A percentile compares a stretch with the other conserved stretches of the same genome.
Conservation (phyloP, 1,139 yeast genomes). For the Suhomyces guaymorum region DNA sequence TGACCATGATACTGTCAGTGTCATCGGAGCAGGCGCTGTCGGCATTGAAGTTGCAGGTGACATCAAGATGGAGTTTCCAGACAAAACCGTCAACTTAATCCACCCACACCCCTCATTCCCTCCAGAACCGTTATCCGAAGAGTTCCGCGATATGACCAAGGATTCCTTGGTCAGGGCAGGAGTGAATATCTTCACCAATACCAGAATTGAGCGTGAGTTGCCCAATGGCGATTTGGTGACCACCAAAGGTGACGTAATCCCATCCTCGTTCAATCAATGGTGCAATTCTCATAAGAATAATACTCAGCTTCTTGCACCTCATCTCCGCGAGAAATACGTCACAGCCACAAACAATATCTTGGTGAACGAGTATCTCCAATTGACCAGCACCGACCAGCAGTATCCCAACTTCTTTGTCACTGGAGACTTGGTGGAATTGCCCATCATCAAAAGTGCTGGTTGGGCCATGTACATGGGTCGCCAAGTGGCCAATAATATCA, state of each 20-base stretch:
- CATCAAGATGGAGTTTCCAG: constrained; percentile 36
- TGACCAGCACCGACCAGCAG: constrained; percentile 19
- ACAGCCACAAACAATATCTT: constrained; percentile 28
- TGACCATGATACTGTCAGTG: constrained; percentile 27
- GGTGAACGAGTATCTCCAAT: constrained; percentile 42
- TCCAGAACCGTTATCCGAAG: constrained; percentile 40
- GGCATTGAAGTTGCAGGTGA: constrained; percentile 54
- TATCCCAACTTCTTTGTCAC: constrained; percentile 34
- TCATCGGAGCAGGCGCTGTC: constrained; percentile 54
- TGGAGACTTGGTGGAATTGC: constrained; percentile 45
- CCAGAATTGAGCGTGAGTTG: constrained; percentile 28
- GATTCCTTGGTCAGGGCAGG: constrained; percentile 29
- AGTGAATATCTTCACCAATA: constrained; percentile 20
- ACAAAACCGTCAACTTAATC: constrained; percentile 37
- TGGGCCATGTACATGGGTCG: constrained; percentile 52
- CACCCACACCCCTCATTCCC: constrained; percentile 45
- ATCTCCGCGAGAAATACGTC: constrained; percentile 24
- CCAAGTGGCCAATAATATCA: constrained; percentile 42
- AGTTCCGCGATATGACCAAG: constrained; percentile 29
- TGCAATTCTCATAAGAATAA: constrained; percentile 46
- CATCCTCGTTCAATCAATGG: constrained; percentile 44
- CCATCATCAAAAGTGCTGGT: constrained; percentile 48
- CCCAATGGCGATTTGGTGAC: constrained; percentile 34
- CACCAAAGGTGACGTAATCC: constrained; percentile 29
- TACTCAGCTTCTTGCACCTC: constrained; percentile 26